phyloP scores from a whole-genome alignment of 257 asterid genomes.

The Solanum megistacrolobum region DNA sequence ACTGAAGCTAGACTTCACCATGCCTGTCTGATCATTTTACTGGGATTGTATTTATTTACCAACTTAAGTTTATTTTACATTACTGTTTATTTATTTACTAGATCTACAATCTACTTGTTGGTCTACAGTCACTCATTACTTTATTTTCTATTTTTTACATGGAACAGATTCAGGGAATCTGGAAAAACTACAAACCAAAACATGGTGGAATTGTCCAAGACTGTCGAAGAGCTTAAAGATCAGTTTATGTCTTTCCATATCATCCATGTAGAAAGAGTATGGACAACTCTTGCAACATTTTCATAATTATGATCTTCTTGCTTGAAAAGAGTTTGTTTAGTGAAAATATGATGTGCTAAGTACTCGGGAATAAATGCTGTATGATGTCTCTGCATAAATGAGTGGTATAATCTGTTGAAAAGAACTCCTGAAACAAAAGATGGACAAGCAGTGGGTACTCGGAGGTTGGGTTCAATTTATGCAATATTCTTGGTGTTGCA shows the following conservation, averaged over 20 bases:
- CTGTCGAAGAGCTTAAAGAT: constrained; percentile 78
- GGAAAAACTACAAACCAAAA: constrained; percentile 82
- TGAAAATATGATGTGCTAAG: neutral
- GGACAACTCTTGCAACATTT: constrained; percentile 7
- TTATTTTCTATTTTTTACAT: neutral
- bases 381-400: neutral
- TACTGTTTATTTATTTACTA: neutral
- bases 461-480: neutral
- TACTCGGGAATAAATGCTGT: neutral
- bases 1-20: neutral
- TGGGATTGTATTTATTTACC: neutral
- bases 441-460: neutral
- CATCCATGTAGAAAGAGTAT: constrained; percentile 67
- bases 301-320: neutral
- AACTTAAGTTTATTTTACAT: neutral
- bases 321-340: neutral
- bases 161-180: constrained; percentile 73
- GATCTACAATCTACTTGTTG: neutral
- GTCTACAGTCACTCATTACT: neutral
- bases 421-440: neutral
- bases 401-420: neutral
- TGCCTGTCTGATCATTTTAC: neutral
- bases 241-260: constrained; percentile 64
- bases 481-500: neutral
- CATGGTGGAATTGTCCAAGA: constrained; percentile 89